Conservation (phyloP, 768 basidiomycete species). For the Lactifluus piperatus region DNA sequence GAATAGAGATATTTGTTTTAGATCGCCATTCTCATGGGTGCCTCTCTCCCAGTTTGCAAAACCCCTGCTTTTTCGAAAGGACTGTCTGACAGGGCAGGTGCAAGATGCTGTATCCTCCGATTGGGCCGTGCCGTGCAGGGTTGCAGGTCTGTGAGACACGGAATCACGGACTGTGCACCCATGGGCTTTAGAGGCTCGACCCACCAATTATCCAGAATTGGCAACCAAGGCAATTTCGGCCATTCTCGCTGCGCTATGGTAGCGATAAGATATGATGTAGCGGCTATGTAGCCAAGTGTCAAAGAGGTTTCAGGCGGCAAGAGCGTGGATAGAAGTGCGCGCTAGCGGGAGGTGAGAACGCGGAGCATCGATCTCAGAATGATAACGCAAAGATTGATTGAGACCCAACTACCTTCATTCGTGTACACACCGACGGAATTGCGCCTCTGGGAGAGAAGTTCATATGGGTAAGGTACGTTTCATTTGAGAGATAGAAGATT, state of each 20-base stretch:
- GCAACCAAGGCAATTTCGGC: background rate
- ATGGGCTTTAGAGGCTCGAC: background rate
- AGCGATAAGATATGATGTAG: background rate
- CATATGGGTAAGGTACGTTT: background rate
- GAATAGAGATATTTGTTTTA: slow-evolving; percentile 1
- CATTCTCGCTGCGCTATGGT: background rate
- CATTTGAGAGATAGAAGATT: background rate
- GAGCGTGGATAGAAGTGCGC: background rate
- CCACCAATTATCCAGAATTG: background rate
- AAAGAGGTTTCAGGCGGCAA: background rate
- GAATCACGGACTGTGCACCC: background rate
- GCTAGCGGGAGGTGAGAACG: background rate
- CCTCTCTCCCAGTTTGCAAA: background rate
- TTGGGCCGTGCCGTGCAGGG: background rate
- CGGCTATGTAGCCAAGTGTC: background rate
- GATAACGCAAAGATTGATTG: background rate
- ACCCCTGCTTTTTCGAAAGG: background rate
- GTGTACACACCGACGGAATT: background rate
- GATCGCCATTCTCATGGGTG: background rate
- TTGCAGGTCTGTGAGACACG: background rate
- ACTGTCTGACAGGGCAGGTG: background rate
- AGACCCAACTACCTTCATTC: background rate
- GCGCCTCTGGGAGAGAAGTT: background rate
- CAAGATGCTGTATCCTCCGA: background rate
- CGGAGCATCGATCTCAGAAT: background rate